Evolutionary conservation across 441 rosid species (phyloP).

Genomic region (Erodium trifolium): DNA sequence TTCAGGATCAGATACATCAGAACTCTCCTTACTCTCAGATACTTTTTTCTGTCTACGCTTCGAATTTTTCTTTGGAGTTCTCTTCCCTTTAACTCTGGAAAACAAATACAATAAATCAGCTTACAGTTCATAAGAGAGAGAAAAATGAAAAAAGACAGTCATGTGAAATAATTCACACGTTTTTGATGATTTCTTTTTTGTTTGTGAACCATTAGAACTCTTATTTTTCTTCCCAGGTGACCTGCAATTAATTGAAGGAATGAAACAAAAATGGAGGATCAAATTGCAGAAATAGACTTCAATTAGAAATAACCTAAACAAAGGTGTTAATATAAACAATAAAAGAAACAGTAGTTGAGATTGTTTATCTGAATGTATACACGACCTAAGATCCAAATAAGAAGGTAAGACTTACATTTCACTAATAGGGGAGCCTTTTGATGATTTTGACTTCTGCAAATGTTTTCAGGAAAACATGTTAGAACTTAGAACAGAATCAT

Average conservation of each 20-base stretch:
- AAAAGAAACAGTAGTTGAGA: too few relatives aligned
- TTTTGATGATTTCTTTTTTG: slow-evolving; percentile 35
- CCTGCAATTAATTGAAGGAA: slow-evolving; percentile 30
- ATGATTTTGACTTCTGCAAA: slow-evolving; percentile 53
- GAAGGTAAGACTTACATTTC: slow-evolving; percentile 43
- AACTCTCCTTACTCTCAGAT: slow-evolving; percentile 25
- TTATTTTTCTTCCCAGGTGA: slow-evolving; percentile 47
- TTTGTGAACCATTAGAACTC: slow-evolving; percentile 30
- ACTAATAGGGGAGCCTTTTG: slow-evolving; percentile 29
- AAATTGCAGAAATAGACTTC: not conserved
- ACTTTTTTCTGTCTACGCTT: slow-evolving; percentile 29
- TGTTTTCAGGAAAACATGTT: slow-evolving; percentile 20
- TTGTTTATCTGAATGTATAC: not conserved
- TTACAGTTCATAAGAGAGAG: slow-evolving; percentile 11
- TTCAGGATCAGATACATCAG: slow-evolving; percentile 38
- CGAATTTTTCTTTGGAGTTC: slow-evolving; percentile 70
- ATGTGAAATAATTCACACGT: slow-evolving; percentile 40
- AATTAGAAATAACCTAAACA: too few relatives aligned
- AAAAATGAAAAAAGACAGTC: slow-evolving; percentile 5
- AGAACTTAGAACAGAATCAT: slow-evolving; percentile 17
- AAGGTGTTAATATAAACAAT: too few relatives aligned
- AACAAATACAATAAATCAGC: slow-evolving; percentile 15
- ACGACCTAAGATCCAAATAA: slow-evolving; percentile 2
- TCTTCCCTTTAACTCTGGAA: slow-evolving; percentile 60
- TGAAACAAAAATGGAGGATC: slow-evolving; percentile 7